Conservation (phyloP, 768 basidiomycete genomes). For the Royoungia palumana region DNA sequence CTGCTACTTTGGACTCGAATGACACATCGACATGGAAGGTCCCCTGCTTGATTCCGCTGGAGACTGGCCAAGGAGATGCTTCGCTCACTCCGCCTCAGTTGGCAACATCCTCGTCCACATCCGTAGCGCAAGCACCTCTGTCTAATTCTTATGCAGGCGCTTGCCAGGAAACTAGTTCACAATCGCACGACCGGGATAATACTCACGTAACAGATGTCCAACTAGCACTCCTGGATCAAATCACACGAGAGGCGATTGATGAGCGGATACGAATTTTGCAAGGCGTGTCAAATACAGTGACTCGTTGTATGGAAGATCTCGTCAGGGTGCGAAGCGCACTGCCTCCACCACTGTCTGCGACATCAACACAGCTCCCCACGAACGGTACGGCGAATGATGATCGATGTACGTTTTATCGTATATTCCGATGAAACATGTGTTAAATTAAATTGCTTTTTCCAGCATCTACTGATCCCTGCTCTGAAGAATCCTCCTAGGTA, state of each 20-base stretch:
- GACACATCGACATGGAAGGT: constrained; percentile 20
- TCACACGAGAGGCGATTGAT: constrained; percentile 80
- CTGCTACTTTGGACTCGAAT: constrained; percentile 4
- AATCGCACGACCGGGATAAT: constrained; percentile 36
- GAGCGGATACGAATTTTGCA: constrained; percentile 78
- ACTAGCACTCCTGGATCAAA: constrained; percentile 56
- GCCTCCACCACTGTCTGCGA: constrained; percentile 36
- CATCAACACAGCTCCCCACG: constrained; percentile 7
- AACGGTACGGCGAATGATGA: constrained; percentile 7
- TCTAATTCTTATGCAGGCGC: background rate
- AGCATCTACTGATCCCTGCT: background rate
- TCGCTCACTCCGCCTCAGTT: background rate
- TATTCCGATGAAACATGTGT: background rate
- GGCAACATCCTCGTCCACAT: constrained; percentile 4
- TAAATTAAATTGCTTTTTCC: background rate
- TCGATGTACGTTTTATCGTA: constrained; percentile 13
- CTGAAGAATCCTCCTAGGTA: background rate
- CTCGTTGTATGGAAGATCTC: constrained; percentile 75
- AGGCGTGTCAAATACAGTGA: constrained; percentile 70
- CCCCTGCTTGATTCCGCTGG: constrained; percentile 26
- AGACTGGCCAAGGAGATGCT: constrained; percentile 5
- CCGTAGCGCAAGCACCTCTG: background rate
- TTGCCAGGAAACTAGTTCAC: background rate
- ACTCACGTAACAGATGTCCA: constrained; percentile 46
- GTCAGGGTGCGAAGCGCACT: constrained; percentile 71